Evolutionary conservation across 1,139 yeast genomes (phyloP).

Genomic region (Pichia sp.): DNA sequence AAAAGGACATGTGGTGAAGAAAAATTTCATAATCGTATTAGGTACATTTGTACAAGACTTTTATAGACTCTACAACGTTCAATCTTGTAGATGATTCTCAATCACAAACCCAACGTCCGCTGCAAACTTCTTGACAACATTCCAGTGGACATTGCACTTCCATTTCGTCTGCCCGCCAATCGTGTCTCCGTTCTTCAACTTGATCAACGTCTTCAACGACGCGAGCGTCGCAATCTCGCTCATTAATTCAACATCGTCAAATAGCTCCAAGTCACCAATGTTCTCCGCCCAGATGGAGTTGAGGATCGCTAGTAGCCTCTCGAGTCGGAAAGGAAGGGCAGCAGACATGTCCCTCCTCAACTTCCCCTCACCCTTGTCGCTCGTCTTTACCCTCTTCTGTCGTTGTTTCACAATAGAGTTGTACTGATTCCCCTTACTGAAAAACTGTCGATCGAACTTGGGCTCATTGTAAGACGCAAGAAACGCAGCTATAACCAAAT

Average conservation of each 20-base stretch:
- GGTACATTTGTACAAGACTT: background rate
- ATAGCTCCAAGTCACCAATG: constrained; percentile 30
- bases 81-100: constrained; percentile 38
- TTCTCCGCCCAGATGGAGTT: constrained; percentile 40
- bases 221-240: constrained; percentile 48
- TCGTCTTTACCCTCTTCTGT: constrained; percentile 33
- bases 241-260: constrained; percentile 45
- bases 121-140: constrained; percentile 41
- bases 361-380: constrained; percentile 29
- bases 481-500: constrained; percentile 48
- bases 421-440: constrained; percentile 25
- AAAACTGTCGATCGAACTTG: constrained; percentile 37
- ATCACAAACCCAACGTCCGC: constrained; percentile 46
- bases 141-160: constrained; percentile 51
- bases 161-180: constrained; percentile 49
- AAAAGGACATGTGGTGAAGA: constrained; percentile 28
- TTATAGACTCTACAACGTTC: background rate
- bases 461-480: constrained; percentile 48
- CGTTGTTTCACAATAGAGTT: constrained; percentile 21
- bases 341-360: constrained; percentile 40
- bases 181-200: constrained; percentile 40
- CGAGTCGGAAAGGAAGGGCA: constrained; percentile 48
- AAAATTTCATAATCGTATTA: too few relatives aligned
- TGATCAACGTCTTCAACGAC: constrained; percentile 44
- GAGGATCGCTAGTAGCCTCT: constrained; percentile 48